These are phyloP conservation scores for Aspergillus aculeatus DNA, from an alignment of 2,329 filamentous ascomycete genomes.

Conservation along the genomic window DNA sequence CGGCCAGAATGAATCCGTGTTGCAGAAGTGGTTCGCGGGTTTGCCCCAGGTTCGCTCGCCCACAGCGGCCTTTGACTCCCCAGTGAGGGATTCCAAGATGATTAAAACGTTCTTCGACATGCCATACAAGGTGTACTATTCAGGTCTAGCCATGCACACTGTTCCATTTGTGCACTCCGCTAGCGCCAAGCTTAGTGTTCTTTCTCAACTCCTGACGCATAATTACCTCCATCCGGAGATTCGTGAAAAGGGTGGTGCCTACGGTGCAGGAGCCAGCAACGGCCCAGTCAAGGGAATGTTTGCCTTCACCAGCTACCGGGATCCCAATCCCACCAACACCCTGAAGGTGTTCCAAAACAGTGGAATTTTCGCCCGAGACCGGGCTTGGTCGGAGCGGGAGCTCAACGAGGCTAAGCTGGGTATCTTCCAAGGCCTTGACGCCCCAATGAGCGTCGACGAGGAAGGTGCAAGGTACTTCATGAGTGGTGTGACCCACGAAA, in stretches of 20 bases:
- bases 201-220: constrained; percentile 89
- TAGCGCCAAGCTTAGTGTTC: constrained; percentile 78
- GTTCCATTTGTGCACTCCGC: constrained; percentile 75
- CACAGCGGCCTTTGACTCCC: constrained; percentile 30
- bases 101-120: constrained; percentile 85
- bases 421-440: constrained; percentile 89
- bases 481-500: constrained; percentile 79
- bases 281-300: constrained; percentile 80
- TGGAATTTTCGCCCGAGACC: constrained; percentile 78
- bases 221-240: constrained; percentile 97
- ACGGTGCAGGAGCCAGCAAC: constrained; percentile 86
- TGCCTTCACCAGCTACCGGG: constrained; percentile 93
- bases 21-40: constrained; percentile 67
- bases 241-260: constrained; percentile 94
- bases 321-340: constrained; percentile 90
- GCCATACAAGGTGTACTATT: constrained; percentile 97
- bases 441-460: constrained; percentile 78
- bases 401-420: constrained; percentile 95
- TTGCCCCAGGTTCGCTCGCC: constrained; percentile 51
- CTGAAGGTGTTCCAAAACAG: constrained; percentile 79
- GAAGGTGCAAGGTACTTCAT: constrained; percentile 87
- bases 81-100: constrained; percentile 39
- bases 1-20: constrained; percentile 65
- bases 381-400: constrained; percentile 77
- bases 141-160: constrained; percentile 76